Evolutionary conservation across 1,284 basidiomycete species (phyloP), one percentile per base, ranked within the genome.

Genomic region (Anthracocystis walkeri): DNA sequence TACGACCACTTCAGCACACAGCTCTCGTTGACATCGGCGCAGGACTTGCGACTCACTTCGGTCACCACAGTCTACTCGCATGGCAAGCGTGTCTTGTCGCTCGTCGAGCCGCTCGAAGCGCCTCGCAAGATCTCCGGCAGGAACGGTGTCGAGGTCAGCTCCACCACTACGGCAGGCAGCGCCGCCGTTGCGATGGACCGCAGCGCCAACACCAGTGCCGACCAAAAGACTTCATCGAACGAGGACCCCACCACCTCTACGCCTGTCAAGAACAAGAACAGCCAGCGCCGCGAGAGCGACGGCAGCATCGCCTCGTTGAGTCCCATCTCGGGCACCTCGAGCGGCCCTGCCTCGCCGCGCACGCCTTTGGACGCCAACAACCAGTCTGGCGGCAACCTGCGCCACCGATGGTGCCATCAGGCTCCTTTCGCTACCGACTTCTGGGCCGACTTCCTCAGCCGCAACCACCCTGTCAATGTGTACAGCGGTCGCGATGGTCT

Each of bases 61-160:
- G 82, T 86, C 38, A 85, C 85, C 18, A 84, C 81, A 1, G 83
- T 86, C 64, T 86, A 83, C 77, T 85, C 84, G 52, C 82, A 84
- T 52, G 83, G 83, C 41, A 83, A 84, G 65, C 75, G 81, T 20
- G 80, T 85, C 20, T 60, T 84, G 14, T 81, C 79, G 27, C 77
- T 85, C 16, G 82, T 83, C 18, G 83, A 85, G 56, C 80, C 75
- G 5, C 75, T 85, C 14, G 81, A 82, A 21, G 56, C 78, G 25
- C 83, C 82, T 10, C 78, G 82, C 25, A 70, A 70, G 51, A 62
- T 83, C 20, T 79, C 82, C 53, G 75, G 73, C 31, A 66, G 73
- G 58, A 77, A 73, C 50, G 55, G 75, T 25, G 65, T 67, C 58
- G 64, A 73, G 14, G 44, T 40, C 44, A 48, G 41, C 33, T 52